Evolutionary conservation across 2,329 filamentous ascomycete species (phyloP).

Genomic region (Stachybotrys elegans): DNA sequence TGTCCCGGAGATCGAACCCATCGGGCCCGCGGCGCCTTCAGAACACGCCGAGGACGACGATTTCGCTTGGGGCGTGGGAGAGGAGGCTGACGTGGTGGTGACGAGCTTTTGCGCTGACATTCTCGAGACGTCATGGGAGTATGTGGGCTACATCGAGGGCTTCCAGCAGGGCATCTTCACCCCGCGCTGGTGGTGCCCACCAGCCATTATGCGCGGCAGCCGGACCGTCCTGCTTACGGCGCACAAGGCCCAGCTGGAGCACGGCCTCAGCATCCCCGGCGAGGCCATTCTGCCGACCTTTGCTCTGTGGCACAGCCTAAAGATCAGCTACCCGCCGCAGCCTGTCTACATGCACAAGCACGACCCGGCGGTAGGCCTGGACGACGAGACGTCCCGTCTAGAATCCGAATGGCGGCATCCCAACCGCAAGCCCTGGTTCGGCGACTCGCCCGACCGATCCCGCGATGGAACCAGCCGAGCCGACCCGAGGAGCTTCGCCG

Average conservation of each 20-base stretch:
- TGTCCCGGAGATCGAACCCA: conserved; percentile 20
- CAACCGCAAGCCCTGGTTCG: conserved; percentile 18
- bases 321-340: conserved; percentile 29
- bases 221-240: conserved; percentile 24
- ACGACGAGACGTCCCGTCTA: conserved; percentile 1
- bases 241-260: conserved; percentile 25
- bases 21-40: conserved; percentile 22
- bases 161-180: conserved; percentile 17
- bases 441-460: conserved; percentile 19
- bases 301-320: conserved; percentile 32
- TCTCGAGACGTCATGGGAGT: conserved; percentile 22
- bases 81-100: conserved; percentile 25
- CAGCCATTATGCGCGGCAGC: conserved; percentile 27
- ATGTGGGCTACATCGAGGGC: conserved; percentile 24
- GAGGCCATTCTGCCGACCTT: conserved; percentile 30
- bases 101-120: conserved; percentile 24
- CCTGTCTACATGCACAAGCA: conserved; percentile 23
- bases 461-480: conserved; percentile 19
- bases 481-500: conserved; percentile 15
- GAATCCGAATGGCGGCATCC: conserved; percentile 1
- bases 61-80: conserved; percentile 27
- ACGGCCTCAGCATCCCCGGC: conserved; percentile 23
- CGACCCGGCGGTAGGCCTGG: background rate
- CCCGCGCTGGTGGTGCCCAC: conserved; percentile 29
- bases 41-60: conserved; percentile 15